Base-by-base conservation (phyloP, 140 eudicot species). In the Stevia rebaudiana region DNA sequence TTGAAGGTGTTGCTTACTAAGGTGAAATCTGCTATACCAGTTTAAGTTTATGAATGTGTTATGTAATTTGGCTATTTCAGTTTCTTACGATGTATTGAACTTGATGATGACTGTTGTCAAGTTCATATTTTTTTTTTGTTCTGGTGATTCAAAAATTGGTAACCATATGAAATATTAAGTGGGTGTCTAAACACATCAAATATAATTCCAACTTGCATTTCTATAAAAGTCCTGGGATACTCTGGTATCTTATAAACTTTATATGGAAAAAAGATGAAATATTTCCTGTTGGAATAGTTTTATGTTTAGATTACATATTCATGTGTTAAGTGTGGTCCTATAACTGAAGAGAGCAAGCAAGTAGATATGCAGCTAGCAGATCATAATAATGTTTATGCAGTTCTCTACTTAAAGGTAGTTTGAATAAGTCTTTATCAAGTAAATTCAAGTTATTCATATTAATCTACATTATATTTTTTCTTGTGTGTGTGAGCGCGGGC, bases 1-100 rank as follows among this genome's bases (percentile, higher is more conserved):
- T 17, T 42, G 52, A 21, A 25, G n/a, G n/a, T 30, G 59, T 63
- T 48, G 63, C 24, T 53, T 72, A 1, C 66, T 63, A 52, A n/a
- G 31, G 56, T 61, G 77, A 52, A 8, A 3, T 48, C n/a, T 47
- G 41, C 24, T 24, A 23, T 35, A 8, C 11, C 5, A 16, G 43
- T 61, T 51, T 13, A n/a, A n/a, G n/a, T n/a, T n/a, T n/a, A n/a
- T n/a, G n/a, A 36, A 63, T 72, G 50, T 72, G 30, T 52, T 51
- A 0, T 35, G 33, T 61, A 25, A 23, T 59, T 35, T 48, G 41
- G 39, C 61, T 48, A 24, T 49, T 54, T 68, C 11, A 11, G 31
- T 59, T 63, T 72, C 21, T 53, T 40, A 65, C 41, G 6, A 41
- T 40, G 46, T 28, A 28, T 15, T 52, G 30, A 63, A 21, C 58